These are phyloP conservation scores for Dipteronia dyeriana DNA, from an alignment of 345 rosid genomes.

Conservation along the genomic window DNA sequence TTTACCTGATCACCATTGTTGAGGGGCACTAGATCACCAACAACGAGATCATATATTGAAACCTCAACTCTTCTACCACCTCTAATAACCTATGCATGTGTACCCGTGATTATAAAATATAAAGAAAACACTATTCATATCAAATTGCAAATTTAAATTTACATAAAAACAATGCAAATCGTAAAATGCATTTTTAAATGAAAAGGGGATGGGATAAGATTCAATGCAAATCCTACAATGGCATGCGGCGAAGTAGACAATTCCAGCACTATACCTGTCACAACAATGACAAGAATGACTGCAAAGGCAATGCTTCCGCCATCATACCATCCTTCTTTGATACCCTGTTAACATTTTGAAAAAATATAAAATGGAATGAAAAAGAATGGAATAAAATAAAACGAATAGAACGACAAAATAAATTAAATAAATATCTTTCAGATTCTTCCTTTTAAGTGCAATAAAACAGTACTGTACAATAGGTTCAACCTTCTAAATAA, in stretches of 20 bases:
- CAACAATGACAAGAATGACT: conserved; percentile 83
- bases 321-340: conserved; percentile 92
- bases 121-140: conserved; percentile 9
- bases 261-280: conserved; percentile 62
- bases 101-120: conserved; percentile 14
- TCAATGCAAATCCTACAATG: background rate
- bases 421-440: no score
- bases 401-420: no score
- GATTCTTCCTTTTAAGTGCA: no score
- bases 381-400: background rate
- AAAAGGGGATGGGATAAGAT: background rate
- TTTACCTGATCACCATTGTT: conserved; percentile 94
- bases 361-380: no score
- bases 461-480: no score
- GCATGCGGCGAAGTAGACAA: background rate
- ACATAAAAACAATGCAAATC: background rate
- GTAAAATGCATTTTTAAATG: background rate
- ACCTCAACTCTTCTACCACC: conserved; percentile 78
- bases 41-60: conserved; percentile 91
- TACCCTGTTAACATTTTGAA: conserved; percentile 50
- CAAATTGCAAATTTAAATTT: background rate
- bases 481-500: no score
- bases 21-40: conserved; percentile 95
- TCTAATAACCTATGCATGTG: conserved; percentile 61
- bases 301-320: conserved; percentile 98